Conservation (phyloP, 805 yeast genomes). For the Hanseniaspora mollemarum region DNA sequence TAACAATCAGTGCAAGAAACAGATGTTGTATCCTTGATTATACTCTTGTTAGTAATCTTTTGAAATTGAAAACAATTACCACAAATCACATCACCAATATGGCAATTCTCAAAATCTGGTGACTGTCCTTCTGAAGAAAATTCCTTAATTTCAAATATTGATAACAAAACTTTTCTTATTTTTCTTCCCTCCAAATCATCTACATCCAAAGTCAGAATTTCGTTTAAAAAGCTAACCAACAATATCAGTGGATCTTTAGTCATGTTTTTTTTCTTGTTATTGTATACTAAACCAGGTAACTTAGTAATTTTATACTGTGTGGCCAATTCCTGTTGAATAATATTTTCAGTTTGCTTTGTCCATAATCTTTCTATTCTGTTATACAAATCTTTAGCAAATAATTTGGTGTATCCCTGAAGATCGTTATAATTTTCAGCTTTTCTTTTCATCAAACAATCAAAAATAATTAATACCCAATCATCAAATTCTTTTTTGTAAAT, state of each 20-base stretch:
- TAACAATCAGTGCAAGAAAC: slow-evolving; percentile 62
- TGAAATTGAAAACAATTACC: slow-evolving; percentile 54
- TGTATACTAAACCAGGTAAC: slow-evolving; percentile 50
- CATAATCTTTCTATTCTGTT: slow-evolving; percentile 54
- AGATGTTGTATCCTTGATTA: slow-evolving; percentile 72
- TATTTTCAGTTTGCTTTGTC: slow-evolving; percentile 61
- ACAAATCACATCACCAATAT: slow-evolving; percentile 59
- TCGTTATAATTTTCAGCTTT: slow-evolving; percentile 32
- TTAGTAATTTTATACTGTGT: slow-evolving; percentile 61
- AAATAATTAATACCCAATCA: slow-evolving; percentile 69
- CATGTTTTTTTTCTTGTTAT: slow-evolving; percentile 44
- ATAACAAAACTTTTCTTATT: slow-evolving; percentile 61
- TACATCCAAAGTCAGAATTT: slow-evolving; percentile 53
- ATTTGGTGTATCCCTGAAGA: slow-evolving; percentile 39
- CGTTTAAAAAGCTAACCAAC: slow-evolving; percentile 62
- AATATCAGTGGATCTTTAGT: slow-evolving; percentile 70
- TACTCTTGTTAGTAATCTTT: slow-evolving; percentile 27
- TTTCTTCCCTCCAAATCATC: slow-evolving; percentile 62
- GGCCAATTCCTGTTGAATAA: slow-evolving; percentile 50
- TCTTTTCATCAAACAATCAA: slow-evolving; percentile 53
- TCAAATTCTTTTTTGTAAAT: slow-evolving; percentile 73
- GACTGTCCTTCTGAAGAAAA: slow-evolving; percentile 58
- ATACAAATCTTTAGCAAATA: slow-evolving; percentile 59
- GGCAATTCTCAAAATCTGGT: slow-evolving; percentile 68
- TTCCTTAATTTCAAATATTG: slow-evolving; percentile 68